phyloP scores from a whole-genome alignment of 2,329 filamentous ascomycete species.

The Thelonectria rubi region DNA sequence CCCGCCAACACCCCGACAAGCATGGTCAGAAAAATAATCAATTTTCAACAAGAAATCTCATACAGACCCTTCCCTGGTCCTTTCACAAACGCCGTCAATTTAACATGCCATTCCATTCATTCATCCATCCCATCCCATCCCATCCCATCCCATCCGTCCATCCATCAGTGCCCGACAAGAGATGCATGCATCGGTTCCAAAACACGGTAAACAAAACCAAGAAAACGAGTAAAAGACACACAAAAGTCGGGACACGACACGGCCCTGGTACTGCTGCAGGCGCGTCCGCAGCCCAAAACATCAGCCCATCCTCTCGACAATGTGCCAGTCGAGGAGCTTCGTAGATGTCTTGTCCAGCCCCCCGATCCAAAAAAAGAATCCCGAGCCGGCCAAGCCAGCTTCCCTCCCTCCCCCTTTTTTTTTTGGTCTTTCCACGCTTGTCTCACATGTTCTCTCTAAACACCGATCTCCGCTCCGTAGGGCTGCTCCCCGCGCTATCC shows the following conservation, averaged over 20 bases:
- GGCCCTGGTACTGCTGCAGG: too few species aligned
- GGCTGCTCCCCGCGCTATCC: conserved; percentile 60
- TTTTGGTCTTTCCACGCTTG: background rate
- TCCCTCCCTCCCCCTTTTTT: too few species aligned
- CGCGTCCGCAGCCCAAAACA: too few species aligned
- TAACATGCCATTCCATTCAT: background rate
- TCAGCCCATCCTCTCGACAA: too few species aligned
- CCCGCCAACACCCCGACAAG: too few species aligned
- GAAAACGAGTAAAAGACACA: background rate
- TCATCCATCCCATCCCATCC: background rate
- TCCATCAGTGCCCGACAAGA: conserved; percentile 19
- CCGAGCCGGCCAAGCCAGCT: too few species aligned
- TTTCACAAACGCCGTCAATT: conserved; percentile 34
- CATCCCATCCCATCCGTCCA: too few species aligned
- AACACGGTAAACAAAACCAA: conserved; percentile 16
- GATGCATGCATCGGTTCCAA: conserved; percentile 3
- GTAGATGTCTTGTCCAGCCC: too few species aligned
- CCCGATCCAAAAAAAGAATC: too few species aligned
- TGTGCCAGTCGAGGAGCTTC: too few species aligned
- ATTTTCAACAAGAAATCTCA: conserved; percentile 2
- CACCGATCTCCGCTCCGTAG: conserved; percentile 73
- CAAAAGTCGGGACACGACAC: too few species aligned
- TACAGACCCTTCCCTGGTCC: conserved; percentile 18
- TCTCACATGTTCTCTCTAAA: conserved; percentile 74
- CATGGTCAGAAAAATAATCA: background rate